Conservation (phyloP, 2,329 filamentous ascomycete genomes). For the Boeremia exigua region DNA sequence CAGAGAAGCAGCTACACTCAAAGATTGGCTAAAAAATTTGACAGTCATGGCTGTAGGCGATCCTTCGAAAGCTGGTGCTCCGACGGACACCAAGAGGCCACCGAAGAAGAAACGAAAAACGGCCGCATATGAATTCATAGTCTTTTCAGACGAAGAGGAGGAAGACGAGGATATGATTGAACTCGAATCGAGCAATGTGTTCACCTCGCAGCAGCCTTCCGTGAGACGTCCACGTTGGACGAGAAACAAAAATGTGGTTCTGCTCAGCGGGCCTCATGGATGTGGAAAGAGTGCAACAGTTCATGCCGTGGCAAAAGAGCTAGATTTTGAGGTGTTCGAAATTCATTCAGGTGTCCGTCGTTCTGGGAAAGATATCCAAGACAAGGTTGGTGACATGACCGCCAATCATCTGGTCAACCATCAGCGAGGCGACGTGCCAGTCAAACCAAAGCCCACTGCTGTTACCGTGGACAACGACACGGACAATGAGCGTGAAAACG, state of each 20-base stretch:
- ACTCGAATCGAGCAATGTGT: constrained; percentile 68
- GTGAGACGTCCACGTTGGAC: constrained; percentile 40
- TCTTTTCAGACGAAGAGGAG: constrained; percentile 40
- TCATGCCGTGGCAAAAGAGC: constrained; percentile 88
- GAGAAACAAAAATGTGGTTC: constrained; percentile 71
- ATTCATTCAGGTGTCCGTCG: constrained; percentile 84
- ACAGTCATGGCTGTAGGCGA: constrained; percentile 77
- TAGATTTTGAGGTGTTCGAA: constrained; percentile 94
- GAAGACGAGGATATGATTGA: constrained; percentile 63
- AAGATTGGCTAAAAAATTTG: constrained; percentile 80
- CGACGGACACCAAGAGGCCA: constrained; percentile 31
- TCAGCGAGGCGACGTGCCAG: constrained; percentile 27
- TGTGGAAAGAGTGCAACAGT: constrained; percentile 94
- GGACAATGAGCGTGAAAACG: constrained; percentile 50
- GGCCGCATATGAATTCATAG: constrained; percentile 47
- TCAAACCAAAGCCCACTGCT: constrained; percentile 33
- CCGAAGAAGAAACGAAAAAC: constrained; percentile 69
- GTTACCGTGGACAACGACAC: constrained; percentile 37
- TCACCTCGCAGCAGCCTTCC: constrained; percentile 54
- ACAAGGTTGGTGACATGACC: constrained; percentile 96
- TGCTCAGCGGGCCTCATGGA: constrained; percentile 87
- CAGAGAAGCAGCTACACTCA: constrained; percentile 72
- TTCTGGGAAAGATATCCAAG: constrained; percentile 87
- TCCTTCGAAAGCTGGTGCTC: constrained; percentile 22
- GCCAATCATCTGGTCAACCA: constrained; percentile 85